These are phyloP conservation scores for Fraxinus floribunda DNA, from an alignment of 305 asterid genomes.

Conservation along the genomic window DNA sequence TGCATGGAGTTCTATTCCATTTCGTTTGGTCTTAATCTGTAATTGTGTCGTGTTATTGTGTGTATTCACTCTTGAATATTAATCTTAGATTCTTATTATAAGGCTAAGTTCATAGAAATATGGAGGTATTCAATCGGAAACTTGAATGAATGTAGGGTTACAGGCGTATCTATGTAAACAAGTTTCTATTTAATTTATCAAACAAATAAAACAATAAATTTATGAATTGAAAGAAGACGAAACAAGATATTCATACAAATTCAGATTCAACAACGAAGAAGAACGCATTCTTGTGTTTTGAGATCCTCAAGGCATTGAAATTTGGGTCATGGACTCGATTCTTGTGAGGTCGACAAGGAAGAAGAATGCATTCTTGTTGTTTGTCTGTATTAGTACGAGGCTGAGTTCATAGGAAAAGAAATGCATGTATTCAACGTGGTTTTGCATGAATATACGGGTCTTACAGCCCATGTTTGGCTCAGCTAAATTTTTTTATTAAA, in stretches of 20 bases:
- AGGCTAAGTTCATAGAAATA: neutral
- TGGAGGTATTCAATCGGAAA: neutral
- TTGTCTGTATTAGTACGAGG: neutral
- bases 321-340: neutral
- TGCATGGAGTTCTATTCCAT: neutral
- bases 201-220: neutral
- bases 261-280: neutral
- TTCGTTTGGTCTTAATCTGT: neutral
- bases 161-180: neutral
- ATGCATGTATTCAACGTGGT: neutral
- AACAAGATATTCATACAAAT: neutral
- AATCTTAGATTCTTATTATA: neutral
- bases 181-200: neutral
- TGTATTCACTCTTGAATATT: neutral
- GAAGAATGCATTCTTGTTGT: neutral
- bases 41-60: neutral
- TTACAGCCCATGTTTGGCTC: neutral
- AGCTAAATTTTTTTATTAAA: neutral
- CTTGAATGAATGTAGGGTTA: neutral
- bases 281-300: neutral
- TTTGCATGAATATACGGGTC: neutral
- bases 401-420: neutral
- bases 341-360: neutral
- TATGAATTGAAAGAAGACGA: neutral
- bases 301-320: neutral